phyloP scores from a whole-genome alignment of 2,329 filamentous ascomycete species.

The Corinectria fuckeliana region DNA sequence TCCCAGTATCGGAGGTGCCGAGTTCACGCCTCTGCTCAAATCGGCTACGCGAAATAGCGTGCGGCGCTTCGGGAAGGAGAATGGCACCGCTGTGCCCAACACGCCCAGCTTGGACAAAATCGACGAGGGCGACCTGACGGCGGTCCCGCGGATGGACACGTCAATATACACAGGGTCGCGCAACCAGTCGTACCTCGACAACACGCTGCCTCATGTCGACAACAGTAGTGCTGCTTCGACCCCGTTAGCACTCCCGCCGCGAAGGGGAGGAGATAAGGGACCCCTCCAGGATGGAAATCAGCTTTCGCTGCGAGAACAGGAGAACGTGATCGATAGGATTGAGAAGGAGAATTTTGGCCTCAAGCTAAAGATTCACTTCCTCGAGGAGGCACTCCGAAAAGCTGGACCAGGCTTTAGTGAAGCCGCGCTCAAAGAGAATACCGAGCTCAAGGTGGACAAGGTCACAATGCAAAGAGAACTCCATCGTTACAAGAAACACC shows the following conservation, averaged over 20 bases:
- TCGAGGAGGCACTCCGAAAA: conserved; percentile 89
- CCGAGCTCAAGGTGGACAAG: conserved; percentile 91
- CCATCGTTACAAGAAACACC: conserved; percentile 82
- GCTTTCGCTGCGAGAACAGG: conserved; percentile 90
- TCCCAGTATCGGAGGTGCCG: conserved; percentile 68
- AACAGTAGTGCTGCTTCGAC: conserved; percentile 85
- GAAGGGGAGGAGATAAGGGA: conserved; percentile 67
- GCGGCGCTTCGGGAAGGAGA: conserved; percentile 69
- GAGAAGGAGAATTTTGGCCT: conserved; percentile 98
- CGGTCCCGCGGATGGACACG: conserved; percentile 74
- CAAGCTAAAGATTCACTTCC: conserved; percentile 95
- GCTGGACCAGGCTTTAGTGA: conserved; percentile 90
- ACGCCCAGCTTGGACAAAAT: conserved; percentile 75
- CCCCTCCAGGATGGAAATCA: conserved; percentile 86
- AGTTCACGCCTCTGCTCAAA: conserved; percentile 95
- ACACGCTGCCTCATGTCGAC: conserved; percentile 76
- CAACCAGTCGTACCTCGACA: conserved; percentile 68
- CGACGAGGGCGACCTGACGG: conserved; percentile 76
- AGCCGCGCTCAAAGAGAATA: conserved; percentile 89
- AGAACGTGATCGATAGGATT: conserved; percentile 92
- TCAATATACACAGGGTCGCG: conserved; percentile 73
- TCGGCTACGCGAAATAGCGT: conserved; percentile 75
- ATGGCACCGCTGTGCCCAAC: conserved; percentile 61
- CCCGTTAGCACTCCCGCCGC: conserved; percentile 74
- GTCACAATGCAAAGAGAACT: conserved; percentile 90